Conservation (phyloP, 2,329 filamentous ascomycete genomes). For the Fusarium albidum region DNA sequence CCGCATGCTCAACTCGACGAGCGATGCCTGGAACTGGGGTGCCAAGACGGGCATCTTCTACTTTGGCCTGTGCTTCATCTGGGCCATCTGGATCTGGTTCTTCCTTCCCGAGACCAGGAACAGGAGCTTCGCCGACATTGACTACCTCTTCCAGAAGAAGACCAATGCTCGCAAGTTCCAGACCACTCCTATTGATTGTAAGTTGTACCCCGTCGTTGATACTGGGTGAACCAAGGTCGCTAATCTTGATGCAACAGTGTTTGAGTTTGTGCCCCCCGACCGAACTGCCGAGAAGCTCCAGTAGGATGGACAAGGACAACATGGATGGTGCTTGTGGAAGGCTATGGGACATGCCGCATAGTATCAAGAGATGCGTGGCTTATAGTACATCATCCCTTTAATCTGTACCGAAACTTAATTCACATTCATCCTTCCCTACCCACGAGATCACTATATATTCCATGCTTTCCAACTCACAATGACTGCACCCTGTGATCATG, state of each 20-base stretch:
- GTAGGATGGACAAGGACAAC: background rate
- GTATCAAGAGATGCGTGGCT: no score
- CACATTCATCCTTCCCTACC: no score
- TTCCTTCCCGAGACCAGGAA: conserved; percentile 63
- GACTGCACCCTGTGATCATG: conserved; percentile 47
- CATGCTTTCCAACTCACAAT: no score
- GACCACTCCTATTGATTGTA: conserved; percentile 40
- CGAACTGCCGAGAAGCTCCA: conserved; percentile 4
- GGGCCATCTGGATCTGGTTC: conserved; percentile 59
- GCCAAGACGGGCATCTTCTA: conserved; percentile 58
- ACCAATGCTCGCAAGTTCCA: conserved; percentile 51
- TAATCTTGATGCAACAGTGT: conserved; percentile 13
- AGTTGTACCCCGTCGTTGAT: background rate
- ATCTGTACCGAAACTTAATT: no score
- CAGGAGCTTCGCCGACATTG: conserved; percentile 63
- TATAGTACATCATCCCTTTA: no score
- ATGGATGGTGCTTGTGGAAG: no score
- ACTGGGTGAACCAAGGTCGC: background rate
- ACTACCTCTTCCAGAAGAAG: conserved; percentile 59
- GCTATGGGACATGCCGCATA: no score
- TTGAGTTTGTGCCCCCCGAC: conserved; percentile 18
- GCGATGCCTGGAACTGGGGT: conserved; percentile 53
- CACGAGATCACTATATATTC: no score
- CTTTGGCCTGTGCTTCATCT: conserved; percentile 52
- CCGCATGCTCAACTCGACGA: conserved; percentile 54